Evolutionary conservation across 106 monocot species (phyloP).

Genomic region (Allium sativum): DNA sequence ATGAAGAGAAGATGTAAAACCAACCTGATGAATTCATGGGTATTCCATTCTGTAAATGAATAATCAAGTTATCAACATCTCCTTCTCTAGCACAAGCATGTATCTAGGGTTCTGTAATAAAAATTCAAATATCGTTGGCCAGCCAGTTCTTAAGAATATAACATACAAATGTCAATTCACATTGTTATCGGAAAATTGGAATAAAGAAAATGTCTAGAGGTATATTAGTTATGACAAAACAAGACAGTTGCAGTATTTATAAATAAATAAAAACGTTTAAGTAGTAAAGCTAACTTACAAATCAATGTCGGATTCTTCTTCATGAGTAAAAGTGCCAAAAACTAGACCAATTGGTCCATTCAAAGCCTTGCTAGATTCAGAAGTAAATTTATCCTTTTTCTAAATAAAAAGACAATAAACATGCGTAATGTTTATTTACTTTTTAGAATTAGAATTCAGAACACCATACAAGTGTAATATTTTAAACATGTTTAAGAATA

Average conservation of each 20-base stretch:
- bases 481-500: no score
- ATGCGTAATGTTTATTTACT: no score
- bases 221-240: neutral
- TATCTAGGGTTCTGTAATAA: conserved; percentile 44
- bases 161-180: no score
- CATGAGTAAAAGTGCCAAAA: conserved; percentile 78
- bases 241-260: neutral
- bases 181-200: no score
- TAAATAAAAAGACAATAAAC: neutral
- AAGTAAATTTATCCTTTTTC: conserved; percentile 39
- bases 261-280: conserved; percentile 1
- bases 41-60: conserved; percentile 39
- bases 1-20: no score
- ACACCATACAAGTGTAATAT: neutral
- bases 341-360: conserved; percentile 89
- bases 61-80: conserved; percentile 34
- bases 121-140: neutral
- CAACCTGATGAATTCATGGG: conserved; percentile 60
- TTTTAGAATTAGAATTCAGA: no score
- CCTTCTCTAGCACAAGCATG: conserved; percentile 79
- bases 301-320: conserved; percentile 56
- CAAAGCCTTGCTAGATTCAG: conserved; percentile 28
- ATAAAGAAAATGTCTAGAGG: no score
- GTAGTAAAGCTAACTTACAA: conserved; percentile 34
- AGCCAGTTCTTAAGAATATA: no score